These are phyloP conservation scores for Fusarium floridanum DNA, from an alignment of 2,329 filamentous ascomycete genomes.

Conservation along the genomic window DNA sequence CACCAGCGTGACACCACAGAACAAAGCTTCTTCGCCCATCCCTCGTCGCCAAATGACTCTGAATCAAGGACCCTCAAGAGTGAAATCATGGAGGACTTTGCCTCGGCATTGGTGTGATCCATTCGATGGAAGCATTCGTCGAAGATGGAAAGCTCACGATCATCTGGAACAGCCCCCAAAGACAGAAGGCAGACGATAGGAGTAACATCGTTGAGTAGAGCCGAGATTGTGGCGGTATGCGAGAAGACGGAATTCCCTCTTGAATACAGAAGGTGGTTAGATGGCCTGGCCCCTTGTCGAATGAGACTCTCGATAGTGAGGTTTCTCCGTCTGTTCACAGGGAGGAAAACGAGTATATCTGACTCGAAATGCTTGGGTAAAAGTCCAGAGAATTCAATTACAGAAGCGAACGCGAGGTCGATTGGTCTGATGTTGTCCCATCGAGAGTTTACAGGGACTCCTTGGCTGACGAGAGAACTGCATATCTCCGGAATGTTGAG, in stretches of 20 bases:
- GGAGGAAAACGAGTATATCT: not conserved
- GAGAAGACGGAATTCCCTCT: accelerated
- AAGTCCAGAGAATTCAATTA: no score
- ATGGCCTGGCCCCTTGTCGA: not conserved
- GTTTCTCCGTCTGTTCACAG: not conserved
- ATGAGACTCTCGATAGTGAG: not conserved
- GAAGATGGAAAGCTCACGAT: not conserved
- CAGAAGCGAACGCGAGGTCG: not conserved
- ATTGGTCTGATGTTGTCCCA: not conserved
- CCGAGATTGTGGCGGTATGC: not conserved
- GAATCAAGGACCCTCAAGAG: not conserved
- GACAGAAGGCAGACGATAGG: not conserved
- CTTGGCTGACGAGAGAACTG: not conserved
- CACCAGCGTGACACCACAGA: not conserved
- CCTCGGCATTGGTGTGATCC: not conserved
- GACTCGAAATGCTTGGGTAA: no score
- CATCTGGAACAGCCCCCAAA: not conserved
- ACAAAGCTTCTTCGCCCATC: not conserved
- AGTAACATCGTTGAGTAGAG: not conserved
- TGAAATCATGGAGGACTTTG: not conserved
- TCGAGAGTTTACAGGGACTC: not conserved
- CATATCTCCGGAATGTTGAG: not conserved
- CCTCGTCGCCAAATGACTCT: not conserved
- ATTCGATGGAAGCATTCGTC: accelerated
- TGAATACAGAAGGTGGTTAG: not conserved